Conservation (phyloP, 768 basidiomycete genomes). For the Tephrocybe sp. region DNA sequence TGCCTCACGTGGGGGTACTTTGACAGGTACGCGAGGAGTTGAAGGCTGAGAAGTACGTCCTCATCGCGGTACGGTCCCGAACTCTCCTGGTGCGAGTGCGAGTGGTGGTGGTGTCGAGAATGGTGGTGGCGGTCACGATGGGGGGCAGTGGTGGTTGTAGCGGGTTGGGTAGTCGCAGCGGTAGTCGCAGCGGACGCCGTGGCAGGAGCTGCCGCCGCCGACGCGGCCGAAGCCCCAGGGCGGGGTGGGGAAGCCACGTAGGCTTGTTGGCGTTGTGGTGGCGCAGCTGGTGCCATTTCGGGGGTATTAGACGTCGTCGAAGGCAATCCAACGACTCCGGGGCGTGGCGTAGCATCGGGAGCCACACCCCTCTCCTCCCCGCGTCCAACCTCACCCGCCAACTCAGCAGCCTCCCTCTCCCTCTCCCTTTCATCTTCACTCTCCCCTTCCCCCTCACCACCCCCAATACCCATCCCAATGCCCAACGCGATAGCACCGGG, state of each 20-base stretch:
- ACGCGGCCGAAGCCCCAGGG: not conserved
- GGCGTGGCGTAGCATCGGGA: slow-evolving; percentile 64
- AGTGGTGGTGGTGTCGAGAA: slow-evolving; percentile 18
- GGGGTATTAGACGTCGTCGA: not conserved
- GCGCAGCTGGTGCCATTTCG: not conserved
- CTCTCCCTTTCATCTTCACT: slow-evolving; percentile 25
- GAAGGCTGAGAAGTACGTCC: slow-evolving; percentile 85
- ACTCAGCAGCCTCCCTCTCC: no score
- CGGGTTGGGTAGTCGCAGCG: not conserved
- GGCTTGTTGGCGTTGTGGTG: no score
- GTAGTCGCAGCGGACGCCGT: not conserved
- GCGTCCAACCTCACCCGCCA: no score
- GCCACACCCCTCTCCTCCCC: slow-evolving; percentile 29
- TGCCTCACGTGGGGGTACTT: slow-evolving; percentile 98
- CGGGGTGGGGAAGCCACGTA: not conserved
- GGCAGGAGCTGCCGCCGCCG: not conserved
- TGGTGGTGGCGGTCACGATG: slow-evolving; percentile 7
- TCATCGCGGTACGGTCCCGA: slow-evolving; percentile 87
- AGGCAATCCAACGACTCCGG: slow-evolving; percentile 56
- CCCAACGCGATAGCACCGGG: slow-evolving; percentile 65
- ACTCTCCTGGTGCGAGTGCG: slow-evolving; percentile 16
- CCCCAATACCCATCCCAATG: slow-evolving; percentile 23
- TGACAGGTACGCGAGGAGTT: slow-evolving; percentile 92
- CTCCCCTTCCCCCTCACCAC: slow-evolving; percentile 23
- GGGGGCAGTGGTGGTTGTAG: not conserved